Evolutionary conservation across 2,329 filamentous ascomycete genomes (phyloP), one percentile per base, ranked within the genome.

Genomic region (Hansfordia pulvinata): DNA sequence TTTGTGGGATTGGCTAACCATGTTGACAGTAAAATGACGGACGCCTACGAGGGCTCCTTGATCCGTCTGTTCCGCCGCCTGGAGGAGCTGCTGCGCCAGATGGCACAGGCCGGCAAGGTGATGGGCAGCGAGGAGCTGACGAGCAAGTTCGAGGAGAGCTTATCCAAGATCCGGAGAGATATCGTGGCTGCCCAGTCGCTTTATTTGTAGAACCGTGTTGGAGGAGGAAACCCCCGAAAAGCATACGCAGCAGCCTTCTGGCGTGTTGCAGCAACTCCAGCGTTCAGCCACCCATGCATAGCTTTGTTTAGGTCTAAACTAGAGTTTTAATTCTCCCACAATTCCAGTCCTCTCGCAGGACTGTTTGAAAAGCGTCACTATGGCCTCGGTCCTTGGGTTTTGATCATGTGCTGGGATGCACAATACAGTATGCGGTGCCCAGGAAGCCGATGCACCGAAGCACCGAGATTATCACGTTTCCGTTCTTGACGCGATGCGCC

Each of bases 61-160:
- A 96, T 98, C 42, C 84, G 90, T 25, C 74, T 94, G 20, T 98
- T 98, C 72, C 80, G 90, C 29, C 81, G 90, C 12, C 64, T 98
- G 17, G 90, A 98, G 54, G 90, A 98, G 56, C 64, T 94, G 31
- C 63, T 98, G 19, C 73, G 90, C 38, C 90, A 98, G 54, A 93
- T 96, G 69, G 88, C 80, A 10, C 82, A 96, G 56, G 90, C 88
- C 14, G 73, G 82, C 38, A 96, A 94, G 59, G 88, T 94, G 35
- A 98, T 98, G 90, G 90, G 90, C 43, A 94, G 81, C 49, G 84
- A 93, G 33, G 90, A 96, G 44, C 62, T 98, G 30, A 80, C 86
- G 46, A 69, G 76, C 48, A 94, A 93, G 58, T 98, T 98, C 47
- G 86, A 93, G 45, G 69, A 75, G 39, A 79, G 83, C 34, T 59